Percentiles rank a stretch among this genome's conserved stretches.
These are phyloP conservation scores for Fusarium agapanthi DNA, from an alignment of 2,329 filamentous ascomycete genomes.

Conservation along the genomic window DNA sequence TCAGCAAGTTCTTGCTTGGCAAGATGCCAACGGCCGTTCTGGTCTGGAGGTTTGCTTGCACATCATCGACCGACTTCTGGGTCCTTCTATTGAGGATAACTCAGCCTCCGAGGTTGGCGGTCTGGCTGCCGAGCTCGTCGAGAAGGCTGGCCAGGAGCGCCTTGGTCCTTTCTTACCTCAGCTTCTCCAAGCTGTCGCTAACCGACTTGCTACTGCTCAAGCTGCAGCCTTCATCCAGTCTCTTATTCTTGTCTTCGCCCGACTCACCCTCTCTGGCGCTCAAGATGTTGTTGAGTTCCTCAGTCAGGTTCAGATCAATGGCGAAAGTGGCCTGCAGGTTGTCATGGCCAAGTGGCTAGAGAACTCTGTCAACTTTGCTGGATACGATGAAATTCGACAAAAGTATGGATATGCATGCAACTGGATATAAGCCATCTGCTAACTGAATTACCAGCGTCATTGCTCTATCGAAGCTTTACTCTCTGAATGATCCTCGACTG, in stretches of 20 bases:
- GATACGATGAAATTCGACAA: constrained; percentile 95
- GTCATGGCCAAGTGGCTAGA: constrained; percentile 96
- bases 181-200: constrained; percentile 87
- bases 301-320: constrained; percentile 81
- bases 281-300: constrained; percentile 93
- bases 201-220: constrained; percentile 81
- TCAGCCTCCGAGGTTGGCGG: constrained; percentile 96
- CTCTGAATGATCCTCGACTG: constrained; percentile 83
- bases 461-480: constrained; percentile 90
- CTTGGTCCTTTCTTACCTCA: constrained; percentile 91
- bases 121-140: constrained; percentile 91
- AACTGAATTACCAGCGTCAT: constrained; percentile 71
- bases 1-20: constrained; percentile 88
- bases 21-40: constrained; percentile 79
- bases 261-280: constrained; percentile 84
- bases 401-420: constrained; percentile 68
- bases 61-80: constrained; percentile 90
- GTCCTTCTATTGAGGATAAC: constrained; percentile 86
- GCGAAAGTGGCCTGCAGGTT: constrained; percentile 83
- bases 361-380: constrained; percentile 96
- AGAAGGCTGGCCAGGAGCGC: constrained; percentile 91
- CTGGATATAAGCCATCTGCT: constrained; percentile 31
- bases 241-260: constrained; percentile 92
- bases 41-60: constrained; percentile 89
- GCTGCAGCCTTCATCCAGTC: constrained; percentile 94